phyloP scores from a whole-genome alignment of 2,329 filamentous ascomycete genomes.

The Amauroascus verrucosus region DNA sequence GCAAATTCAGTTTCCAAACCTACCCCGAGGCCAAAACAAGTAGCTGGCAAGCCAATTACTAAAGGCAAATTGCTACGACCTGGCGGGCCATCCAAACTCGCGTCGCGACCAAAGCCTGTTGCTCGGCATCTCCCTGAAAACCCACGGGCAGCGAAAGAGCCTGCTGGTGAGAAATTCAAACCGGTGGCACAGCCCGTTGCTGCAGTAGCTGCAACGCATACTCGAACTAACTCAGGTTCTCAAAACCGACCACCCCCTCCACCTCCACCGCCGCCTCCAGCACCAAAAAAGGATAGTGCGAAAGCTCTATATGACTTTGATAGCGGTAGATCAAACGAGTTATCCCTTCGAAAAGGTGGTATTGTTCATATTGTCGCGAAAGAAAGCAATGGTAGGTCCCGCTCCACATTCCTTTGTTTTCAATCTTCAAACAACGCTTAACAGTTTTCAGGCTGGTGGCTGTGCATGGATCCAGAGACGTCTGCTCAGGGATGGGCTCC shows the following conservation, averaged over 20 bases:
- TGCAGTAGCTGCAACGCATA: slow-evolving; percentile 37
- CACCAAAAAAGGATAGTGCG: slow-evolving; percentile 62
- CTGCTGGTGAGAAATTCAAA: slow-evolving; percentile 31
- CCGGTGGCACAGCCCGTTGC: slow-evolving; percentile 37
- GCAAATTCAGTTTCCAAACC: slow-evolving; percentile 72
- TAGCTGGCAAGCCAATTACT: slow-evolving; percentile 82
- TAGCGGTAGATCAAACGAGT: slow-evolving; percentile 73
- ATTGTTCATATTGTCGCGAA: slow-evolving; percentile 86
- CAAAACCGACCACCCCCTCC: slow-evolving; percentile 55
- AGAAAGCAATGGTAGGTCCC: slow-evolving; percentile 70
- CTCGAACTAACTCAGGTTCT: slow-evolving; percentile 46
- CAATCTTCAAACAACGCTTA: slow-evolving; percentile 19
- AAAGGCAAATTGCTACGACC: slow-evolving; percentile 85
- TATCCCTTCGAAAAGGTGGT: slow-evolving; percentile 69
- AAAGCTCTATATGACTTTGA: slow-evolving; percentile 89
- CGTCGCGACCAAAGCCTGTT: slow-evolving; percentile 36
- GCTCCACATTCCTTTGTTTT: background rate
- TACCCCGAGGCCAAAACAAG: slow-evolving; percentile 75
- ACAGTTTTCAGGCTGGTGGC: slow-evolving; percentile 74
- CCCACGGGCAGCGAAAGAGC: slow-evolving; percentile 22
- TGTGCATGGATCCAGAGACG: slow-evolving; percentile 62
- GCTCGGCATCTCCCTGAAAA: slow-evolving; percentile 19
- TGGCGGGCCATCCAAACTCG: slow-evolving; percentile 65
- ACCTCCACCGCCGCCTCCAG: slow-evolving; percentile 48
- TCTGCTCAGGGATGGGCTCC: slow-evolving; percentile 85